Conservation (phyloP, 2,329 filamentous ascomycete species). For the Penicillium sp. region DNA sequence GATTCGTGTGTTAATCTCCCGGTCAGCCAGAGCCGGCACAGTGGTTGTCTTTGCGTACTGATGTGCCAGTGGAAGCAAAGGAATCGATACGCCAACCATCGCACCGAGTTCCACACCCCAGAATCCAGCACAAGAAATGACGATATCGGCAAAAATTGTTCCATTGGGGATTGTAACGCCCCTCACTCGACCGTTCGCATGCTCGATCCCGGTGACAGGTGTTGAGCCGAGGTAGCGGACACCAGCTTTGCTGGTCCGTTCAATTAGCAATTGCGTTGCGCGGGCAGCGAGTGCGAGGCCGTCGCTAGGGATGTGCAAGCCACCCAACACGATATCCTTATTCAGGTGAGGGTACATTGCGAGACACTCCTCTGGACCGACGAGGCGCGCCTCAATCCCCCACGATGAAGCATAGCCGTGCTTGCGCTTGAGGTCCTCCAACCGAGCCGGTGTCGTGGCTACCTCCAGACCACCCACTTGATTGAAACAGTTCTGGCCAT, state of each 20-base stretch:
- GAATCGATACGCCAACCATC: constrained; percentile 58
- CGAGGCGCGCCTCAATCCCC: constrained; percentile 56
- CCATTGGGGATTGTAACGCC: constrained; percentile 54
- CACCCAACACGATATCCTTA: constrained; percentile 54
- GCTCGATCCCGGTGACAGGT: constrained; percentile 57
- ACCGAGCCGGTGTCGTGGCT: constrained; percentile 57
- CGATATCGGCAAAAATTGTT: constrained; percentile 56
- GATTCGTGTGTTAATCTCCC: constrained; percentile 45
- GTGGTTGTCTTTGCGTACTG: constrained; percentile 63
- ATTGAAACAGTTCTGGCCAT: constrained; percentile 55
- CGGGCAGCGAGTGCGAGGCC: constrained; percentile 60
- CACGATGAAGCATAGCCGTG: constrained; percentile 60
- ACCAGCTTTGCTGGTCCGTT: constrained; percentile 56
- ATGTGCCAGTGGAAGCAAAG: constrained; percentile 60
- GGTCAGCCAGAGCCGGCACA: constrained; percentile 46
- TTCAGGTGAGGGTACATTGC: constrained; percentile 56
- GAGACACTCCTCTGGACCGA: constrained; percentile 53
- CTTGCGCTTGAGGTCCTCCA: constrained; percentile 62
- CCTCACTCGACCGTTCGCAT: constrained; percentile 50
- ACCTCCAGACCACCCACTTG: constrained; percentile 62
- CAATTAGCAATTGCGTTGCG: constrained; percentile 61
- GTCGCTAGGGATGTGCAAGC: constrained; percentile 60
- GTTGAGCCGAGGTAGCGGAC: constrained; percentile 58
- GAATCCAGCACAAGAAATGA: constrained; percentile 63
- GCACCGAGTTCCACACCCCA: constrained; percentile 65